Evolutionary conservation across 2,329 filamentous ascomycete species (phyloP).

Genomic region (Fusarium caatingaense): DNA sequence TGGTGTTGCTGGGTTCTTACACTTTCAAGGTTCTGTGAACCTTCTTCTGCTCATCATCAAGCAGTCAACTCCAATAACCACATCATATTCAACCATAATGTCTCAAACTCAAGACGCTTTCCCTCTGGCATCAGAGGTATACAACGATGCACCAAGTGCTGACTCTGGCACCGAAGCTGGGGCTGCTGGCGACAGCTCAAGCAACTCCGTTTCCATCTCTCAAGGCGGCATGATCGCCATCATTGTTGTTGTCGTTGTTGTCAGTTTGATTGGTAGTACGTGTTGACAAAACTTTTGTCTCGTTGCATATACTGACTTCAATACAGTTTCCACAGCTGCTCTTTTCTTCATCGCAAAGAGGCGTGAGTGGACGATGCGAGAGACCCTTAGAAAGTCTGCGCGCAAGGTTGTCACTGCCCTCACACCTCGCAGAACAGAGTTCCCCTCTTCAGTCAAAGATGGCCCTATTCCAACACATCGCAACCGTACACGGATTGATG

Average conservation of each 20-base stretch:
- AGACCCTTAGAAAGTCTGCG: conserved; percentile 76
- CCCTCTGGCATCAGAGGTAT: conserved; percentile 57
- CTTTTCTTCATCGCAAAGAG: conserved; percentile 87
- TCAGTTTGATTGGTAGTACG: conserved; percentile 77
- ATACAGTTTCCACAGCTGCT: conserved; percentile 69
- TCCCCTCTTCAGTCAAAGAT: conserved; percentile 68
- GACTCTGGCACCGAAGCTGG: conserved; percentile 67
- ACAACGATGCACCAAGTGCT: conserved; percentile 52
- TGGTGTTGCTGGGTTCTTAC: conserved; percentile 21
- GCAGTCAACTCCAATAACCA: conserved; percentile 3
- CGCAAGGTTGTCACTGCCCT: conserved; percentile 70
- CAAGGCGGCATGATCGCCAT: conserved; percentile 79
- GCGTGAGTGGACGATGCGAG: conserved; percentile 82
- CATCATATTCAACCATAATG: conserved; percentile 49
- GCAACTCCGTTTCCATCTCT: conserved; percentile 70
- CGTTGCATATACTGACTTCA: conserved; percentile 24
- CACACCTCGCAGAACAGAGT: conserved; percentile 71
- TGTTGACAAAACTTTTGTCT: conserved; percentile 3
- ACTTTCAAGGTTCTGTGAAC: conserved; percentile 38
- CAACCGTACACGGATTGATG: conserved; percentile 58
- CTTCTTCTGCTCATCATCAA: conserved; percentile 9
- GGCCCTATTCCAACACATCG: conserved; percentile 43
- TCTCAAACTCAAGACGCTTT: conserved; percentile 54
- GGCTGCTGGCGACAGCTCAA: conserved; percentile 71
- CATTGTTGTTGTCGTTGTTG: conserved; percentile 74